Evolutionary conservation across 2,329 filamentous ascomycete genomes (phyloP), one percentile per base, ranked within the genome.

Genomic region (Cercospora zeina): DNA sequence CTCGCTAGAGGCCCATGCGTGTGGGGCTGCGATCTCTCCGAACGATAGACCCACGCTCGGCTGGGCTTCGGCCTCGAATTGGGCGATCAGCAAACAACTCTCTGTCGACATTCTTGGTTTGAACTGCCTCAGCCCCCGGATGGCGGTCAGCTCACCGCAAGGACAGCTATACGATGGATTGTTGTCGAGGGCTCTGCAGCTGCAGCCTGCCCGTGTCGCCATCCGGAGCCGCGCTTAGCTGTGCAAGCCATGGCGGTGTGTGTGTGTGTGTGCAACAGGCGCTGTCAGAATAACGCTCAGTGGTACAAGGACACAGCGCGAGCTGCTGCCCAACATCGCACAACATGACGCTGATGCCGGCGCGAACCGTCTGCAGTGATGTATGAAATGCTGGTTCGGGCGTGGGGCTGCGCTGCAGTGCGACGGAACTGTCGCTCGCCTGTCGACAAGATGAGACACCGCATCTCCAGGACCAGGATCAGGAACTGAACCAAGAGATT

Each of bases 91-190:
- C 59, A 59, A 36, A 51, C 62, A 55, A 53, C 10, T 33, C 54
- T 39, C 62, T 8, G 31, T 30, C 16, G 34, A 39, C 27, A 8
- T 39, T 31, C 33, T 42, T 56, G 42, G 39, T 30, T 62, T 24
- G 27, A 13, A 51, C 27, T 51, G 27, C 49, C 27, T 33, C 14
- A n/a, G n/a, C 53, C 24, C 47, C 31, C 54, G 62, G 54, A 53
- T 65, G 58, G 67, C 67, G 67, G 67, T 68, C 65, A 64, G 63
- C 65, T 67, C 67, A 65, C 65, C 62, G 63, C 67, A 67, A 62
- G 42, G 61, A 62, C 61, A 60, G 54, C 56, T 19, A 54, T 47
- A 60, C 57, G 61, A 61, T 57, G 19, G 54, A 58, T 64, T 61
- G 59, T 65, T 49, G 62, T 54, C 54, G 56, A 36, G 65, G 24